phyloP scores from a whole-genome alignment of 257 asterid species.

The Leonotis leonurus region DNA sequence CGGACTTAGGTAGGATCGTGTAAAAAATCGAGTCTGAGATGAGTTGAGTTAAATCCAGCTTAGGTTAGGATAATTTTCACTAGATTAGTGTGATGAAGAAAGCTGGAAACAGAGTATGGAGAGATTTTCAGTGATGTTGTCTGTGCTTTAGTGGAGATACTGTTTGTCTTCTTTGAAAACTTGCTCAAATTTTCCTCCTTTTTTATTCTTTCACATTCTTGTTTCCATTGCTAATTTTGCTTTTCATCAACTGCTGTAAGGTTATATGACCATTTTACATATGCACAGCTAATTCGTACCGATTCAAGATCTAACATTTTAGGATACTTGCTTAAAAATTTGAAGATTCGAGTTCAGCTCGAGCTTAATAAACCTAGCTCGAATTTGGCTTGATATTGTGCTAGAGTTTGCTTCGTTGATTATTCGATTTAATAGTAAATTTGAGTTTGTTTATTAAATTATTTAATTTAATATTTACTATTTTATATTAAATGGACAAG shows the following conservation, averaged over 20 bases:
- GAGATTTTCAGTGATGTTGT: constrained; percentile 13
- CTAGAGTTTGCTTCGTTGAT: too few relatives aligned
- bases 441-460: too few relatives aligned
- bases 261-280: background rate
- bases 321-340: too few relatives aligned
- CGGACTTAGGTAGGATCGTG: constrained; percentile 22
- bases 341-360: too few relatives aligned
- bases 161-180: constrained; percentile 9
- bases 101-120: background rate
- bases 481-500: too few relatives aligned
- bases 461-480: too few relatives aligned
- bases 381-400: too few relatives aligned
- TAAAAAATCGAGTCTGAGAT: constrained; percentile 18
- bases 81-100: constrained; percentile 11
- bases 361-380: too few relatives aligned
- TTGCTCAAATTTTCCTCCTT: background rate
- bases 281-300: too few relatives aligned
- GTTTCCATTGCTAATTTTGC: background rate
- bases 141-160: constrained; percentile 10
- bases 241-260: background rate
- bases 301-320: too few relatives aligned
- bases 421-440: too few relatives aligned
- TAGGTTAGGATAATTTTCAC: constrained; percentile 11
- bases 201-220: constrained; percentile 1
- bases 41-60: constrained; percentile 1